These are phyloP conservation scores for Dillenia turbinata DNA, from an alignment of 164 flowering plant genomes.

Conservation along the genomic window DNA sequence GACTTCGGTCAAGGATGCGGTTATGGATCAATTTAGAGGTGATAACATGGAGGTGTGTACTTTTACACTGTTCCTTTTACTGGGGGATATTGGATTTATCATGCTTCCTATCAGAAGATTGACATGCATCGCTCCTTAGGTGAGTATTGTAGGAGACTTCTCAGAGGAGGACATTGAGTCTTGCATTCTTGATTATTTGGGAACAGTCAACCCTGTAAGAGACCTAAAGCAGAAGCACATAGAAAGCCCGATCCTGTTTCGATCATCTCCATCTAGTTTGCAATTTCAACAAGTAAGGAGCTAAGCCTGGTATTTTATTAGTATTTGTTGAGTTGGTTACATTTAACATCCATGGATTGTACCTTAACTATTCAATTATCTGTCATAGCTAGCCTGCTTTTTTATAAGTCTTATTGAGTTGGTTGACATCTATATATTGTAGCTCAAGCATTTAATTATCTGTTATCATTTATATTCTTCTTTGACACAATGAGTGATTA, in stretches of 20 bases:
- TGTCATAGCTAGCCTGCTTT: too few species aligned
- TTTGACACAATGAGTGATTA: too few species aligned
- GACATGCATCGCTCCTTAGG: slow-evolving; percentile 35
- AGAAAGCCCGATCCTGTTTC: slow-evolving; percentile 52
- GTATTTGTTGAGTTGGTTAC: too few species aligned
- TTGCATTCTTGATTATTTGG: slow-evolving; percentile 92
- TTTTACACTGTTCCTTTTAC: neutral
- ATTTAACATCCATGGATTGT: too few species aligned
- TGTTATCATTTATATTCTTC: too few species aligned
- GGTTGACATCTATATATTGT: too few species aligned
- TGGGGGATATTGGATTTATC: neutral
- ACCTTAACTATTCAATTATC: too few species aligned
- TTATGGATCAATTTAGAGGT: slow-evolving; percentile 86
- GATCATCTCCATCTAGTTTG: slow-evolving; percentile 70
- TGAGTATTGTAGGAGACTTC: slow-evolving; percentile 96
- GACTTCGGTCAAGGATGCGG: slow-evolving; percentile 79
- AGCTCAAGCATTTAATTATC: too few species aligned
- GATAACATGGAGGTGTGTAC: slow-evolving; percentile 88
- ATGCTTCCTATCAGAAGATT: neutral
- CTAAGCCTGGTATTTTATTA: neutral
- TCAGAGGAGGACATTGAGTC: slow-evolving; percentile 88
- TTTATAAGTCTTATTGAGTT: too few species aligned
- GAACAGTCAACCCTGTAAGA: slow-evolving; percentile 60
- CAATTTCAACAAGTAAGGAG: slow-evolving; percentile 82
- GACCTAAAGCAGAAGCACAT: slow-evolving; percentile 20